Evolutionary conservation across 805 yeast genomes (phyloP).

Genomic region (Millerago galiae): DNA sequence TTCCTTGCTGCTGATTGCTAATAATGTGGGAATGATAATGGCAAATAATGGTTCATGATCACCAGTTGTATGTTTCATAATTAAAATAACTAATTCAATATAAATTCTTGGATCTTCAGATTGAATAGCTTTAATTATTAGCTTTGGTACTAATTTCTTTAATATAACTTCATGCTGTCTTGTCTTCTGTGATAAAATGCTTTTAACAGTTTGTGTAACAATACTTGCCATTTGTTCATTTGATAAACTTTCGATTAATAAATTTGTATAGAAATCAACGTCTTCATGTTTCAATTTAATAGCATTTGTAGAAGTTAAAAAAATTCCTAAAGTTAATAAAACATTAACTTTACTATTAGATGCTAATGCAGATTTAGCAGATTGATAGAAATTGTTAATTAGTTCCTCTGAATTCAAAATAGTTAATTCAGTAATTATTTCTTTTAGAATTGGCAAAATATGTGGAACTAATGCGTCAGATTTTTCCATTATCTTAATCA

Average conservation of each 20-base stretch:
- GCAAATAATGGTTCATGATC: slow-evolving; percentile 21
- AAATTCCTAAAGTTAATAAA: slow-evolving; percentile 38
- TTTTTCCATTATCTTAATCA: slow-evolving; percentile 30
- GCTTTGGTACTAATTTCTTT: slow-evolving; percentile 38
- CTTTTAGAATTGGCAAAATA: slow-evolving; percentile 45
- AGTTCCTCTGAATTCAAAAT: slow-evolving; percentile 24
- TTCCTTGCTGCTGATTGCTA: slow-evolving; percentile 18
- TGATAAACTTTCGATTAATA: slow-evolving; percentile 30
- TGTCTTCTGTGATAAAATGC: slow-evolving; percentile 35
- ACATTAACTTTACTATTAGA: slow-evolving; percentile 27
- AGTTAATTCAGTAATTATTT: slow-evolving; percentile 32
- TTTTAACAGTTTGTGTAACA: slow-evolving; percentile 56
- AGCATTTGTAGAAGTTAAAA: slow-evolving; percentile 34
- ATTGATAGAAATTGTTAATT: slow-evolving; percentile 31
- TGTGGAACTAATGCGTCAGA: slow-evolving; percentile 40
- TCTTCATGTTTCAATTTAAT: slow-evolving; percentile 31
- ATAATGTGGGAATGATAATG: slow-evolving; percentile 32
- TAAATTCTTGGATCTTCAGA: slow-evolving; percentile 22
- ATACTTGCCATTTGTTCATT: slow-evolving; percentile 32
- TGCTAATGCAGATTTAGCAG: slow-evolving; percentile 27
- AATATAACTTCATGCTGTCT: slow-evolving; percentile 32
- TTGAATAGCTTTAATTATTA: slow-evolving; percentile 28
- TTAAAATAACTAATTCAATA: slow-evolving; percentile 26
- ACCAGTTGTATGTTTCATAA: slow-evolving; percentile 10
- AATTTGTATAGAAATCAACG: slow-evolving; percentile 28